These are phyloP conservation scores for Trichoderma sp. DNA, from an alignment of 2,329 filamentous ascomycete species.

Conservation along the genomic window DNA sequence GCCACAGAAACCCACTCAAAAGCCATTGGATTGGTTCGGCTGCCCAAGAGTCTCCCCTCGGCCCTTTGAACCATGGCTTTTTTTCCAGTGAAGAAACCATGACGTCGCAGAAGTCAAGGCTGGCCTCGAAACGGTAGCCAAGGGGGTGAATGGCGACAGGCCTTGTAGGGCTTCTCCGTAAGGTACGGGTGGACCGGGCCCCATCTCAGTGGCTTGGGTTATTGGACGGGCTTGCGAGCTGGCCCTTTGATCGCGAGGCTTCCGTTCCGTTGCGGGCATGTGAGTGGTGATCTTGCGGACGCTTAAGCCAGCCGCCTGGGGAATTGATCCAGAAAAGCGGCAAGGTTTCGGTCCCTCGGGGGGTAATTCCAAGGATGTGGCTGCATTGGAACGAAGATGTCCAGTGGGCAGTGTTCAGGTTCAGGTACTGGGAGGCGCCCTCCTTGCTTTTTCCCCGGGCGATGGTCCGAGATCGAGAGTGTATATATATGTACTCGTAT, in stretches of 20 bases:
- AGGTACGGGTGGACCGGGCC: constrained; percentile 8
- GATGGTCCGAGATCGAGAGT: background rate
- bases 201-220: background rate
- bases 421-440: background rate
- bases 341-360: constrained; percentile 5
- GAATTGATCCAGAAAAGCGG: constrained; percentile 4
- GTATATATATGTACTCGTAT: background rate
- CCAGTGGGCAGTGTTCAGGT: background rate
- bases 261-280: background rate
- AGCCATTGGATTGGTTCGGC: background rate
- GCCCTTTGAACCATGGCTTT: background rate
- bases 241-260: background rate
- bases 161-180: background rate
- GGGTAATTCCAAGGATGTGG: background rate
- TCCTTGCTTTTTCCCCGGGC: background rate
- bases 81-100: constrained; percentile 11
- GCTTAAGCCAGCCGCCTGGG: background rate
- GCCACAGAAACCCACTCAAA: background rate
- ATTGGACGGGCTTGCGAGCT: background rate
- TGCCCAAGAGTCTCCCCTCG: background rate
- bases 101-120: constrained; percentile 5
- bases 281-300: constrained; percentile 8
- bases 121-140: background rate
- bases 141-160: constrained; percentile 17
- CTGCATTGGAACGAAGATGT: background rate